Base-by-base conservation (phyloP, 768 basidiomycete species). In the Lactarius quietus region DNA sequence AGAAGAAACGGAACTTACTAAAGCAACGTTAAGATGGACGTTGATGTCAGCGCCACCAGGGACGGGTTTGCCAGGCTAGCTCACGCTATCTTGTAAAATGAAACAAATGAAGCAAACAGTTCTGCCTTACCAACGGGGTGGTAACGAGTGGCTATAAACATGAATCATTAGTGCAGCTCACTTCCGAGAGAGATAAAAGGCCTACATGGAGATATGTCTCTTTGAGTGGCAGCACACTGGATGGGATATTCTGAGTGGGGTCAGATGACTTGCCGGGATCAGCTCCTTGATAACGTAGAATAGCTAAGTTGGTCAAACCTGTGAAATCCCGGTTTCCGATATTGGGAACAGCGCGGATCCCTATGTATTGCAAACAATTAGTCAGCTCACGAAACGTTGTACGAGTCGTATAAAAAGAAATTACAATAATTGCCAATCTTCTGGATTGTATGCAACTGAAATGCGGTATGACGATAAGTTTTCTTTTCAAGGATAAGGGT, bases 401-500 rank as follows among this genome's bases (percentile, higher is more conserved):
- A 59, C 15, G 26, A n/a, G 23, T 31, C 1, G 6, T 15, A 12
- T 6, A 3, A 12, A 12, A 52, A 36, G 56, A 6, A 17, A 8
- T 51, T n/a, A 65, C 64, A 66, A 56, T 59, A 66, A 54, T 66
- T 64, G n/a, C 2, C 15, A 28, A 45, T 33, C 0, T 60, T 14
- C 52, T 72, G 68, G 61, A 73, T 64, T 8, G 74, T 72, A n/a
- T 66, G 57, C n/a, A 65, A 45, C 64, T 65, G 60, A 14, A 48
- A 35, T 17, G 10, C 0, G 56, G 41, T 35, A 10, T 14, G 6
- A 14, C 8, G 28, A n/a, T 61, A 18, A 51, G 28, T 15, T 28
- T n/a, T 29, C n/a, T n/a, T 9, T 31, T 43, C 8, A 10, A 43
- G 23, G 14, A 28, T 14, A 10, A 17, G 1, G 28, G 7, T 55